Base-by-base conservation (phyloP, 257 asterid genomes). In the Jasminum sambac region DNA sequence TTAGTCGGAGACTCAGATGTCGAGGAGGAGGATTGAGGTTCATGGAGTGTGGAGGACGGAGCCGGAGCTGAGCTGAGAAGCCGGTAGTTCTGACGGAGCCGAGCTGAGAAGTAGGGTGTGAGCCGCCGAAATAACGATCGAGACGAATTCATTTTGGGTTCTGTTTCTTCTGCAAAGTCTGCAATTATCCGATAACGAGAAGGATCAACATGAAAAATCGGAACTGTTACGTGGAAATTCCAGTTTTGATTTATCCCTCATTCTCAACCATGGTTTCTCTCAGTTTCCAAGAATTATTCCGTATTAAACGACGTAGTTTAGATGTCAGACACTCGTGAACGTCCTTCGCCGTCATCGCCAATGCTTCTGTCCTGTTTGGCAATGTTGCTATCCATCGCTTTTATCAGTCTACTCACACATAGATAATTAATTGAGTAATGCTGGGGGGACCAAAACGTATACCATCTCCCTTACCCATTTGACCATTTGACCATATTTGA, bases 41-140 rank as follows among this genome's bases (percentile, higher is more conserved):
- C 78, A 14, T 23, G 80, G 39, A 84, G 71, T 58, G 81, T 90
- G 39, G 88, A 73, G 68, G 96, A 77, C 8, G 73, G 42, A 5
- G 74, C 52, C 46, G 79, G 48, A 6, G 61, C 61, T 2, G 90
- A 81, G 82, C 89, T 73, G 34, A 86, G 68, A 42, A 85, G 90
- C 75, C 91, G 81, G 13, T 90, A 83, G 80, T 91, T 91, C 41
- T 26, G 84, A 61, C 92, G 95, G 79, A 93, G 69, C 84, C 84
- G 83, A 42, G 85, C 74, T 17, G 83, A 78, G 43, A 87, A 30
- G 75, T 72, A 74, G 11, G 96, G 90, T 26, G 81, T 81, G 8
- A 90, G 63, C 38, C 89, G 89, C 69, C 76, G 78, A 78, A 87
- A 80, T 79, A 89, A 68, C 24, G 90, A 80, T 23, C 79, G 79